Evolutionary conservation across 306 rosid genomes (phyloP), one percentile per base, ranked within the genome.

Genomic region (Macrotyloma uniflorum): DNA sequence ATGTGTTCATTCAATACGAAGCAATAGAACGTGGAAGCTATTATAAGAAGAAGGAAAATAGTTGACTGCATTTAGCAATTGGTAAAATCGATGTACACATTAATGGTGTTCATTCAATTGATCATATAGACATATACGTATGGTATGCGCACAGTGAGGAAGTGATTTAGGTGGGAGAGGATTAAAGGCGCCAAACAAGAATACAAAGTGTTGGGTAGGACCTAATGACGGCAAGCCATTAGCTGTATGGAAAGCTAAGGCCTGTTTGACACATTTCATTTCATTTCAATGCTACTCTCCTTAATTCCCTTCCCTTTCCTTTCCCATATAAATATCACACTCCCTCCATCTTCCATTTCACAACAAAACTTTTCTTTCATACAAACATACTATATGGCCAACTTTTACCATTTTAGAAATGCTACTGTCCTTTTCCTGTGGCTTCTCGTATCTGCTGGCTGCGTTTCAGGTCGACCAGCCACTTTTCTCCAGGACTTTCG

Each of bases 181-280:
- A 54, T 58, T n/a, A 42, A 72, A 77, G 59, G 85, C 24, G 35
- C 77, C 49, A 23, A 72, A 35, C 40, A 75, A 49, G 6, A 72
- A 65, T 69, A 77, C 55, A 47, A 74, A 84, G 43, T 73, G 76
- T 65, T 81, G 38, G 67, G 94, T 88, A 91, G 97, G 98, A 71
- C 93, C 93, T 72, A 53, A 74, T 49, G 80, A 83, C 63, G 77
- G 91, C 83, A 84, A 57, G 82, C 80, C 70, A 83, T 91, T 85
- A 91, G 98, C 98, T 94, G 98, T 79, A 87, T 75, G 22, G 94
- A 89, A 87, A 90, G 94, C 88, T 82, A 78, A 67, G 85, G 45
- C 68, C 10, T 26, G 20, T 72, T 75, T 81, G 82, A 51, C 59
- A 67, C 74, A 81, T 85, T 82, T 79, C 79, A 81, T 85, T 82